Evolutionary conservation across 2,329 filamentous ascomycete species (phyloP).

Genomic region (Fusarium sp.): DNA sequence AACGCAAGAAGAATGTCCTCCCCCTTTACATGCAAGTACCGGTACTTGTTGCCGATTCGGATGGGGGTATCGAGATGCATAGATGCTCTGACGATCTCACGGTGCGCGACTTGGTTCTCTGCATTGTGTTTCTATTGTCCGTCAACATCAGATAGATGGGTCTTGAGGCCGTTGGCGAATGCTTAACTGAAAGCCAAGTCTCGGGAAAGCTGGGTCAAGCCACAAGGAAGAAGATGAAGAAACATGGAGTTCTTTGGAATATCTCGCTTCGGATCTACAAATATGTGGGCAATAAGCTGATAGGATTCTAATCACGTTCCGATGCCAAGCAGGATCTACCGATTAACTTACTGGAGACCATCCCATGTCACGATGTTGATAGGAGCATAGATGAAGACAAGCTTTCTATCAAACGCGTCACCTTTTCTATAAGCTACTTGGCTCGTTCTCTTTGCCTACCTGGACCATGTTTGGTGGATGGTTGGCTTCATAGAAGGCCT

Average conservation of each 20-base stretch:
- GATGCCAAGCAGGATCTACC: conserved; percentile 30
- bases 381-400: neutral
- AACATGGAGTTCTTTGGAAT: neutral
- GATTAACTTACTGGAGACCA: conserved; percentile 18
- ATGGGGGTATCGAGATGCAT: neutral
- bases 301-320: conserved; percentile 14
- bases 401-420: neutral
- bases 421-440: neutral
- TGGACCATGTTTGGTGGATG: neutral
- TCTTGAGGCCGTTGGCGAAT: conserved; percentile 8
- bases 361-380: neutral
- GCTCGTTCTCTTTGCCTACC: neutral
- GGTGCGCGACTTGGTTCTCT: conserved; percentile 5
- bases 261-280: conserved; percentile 23
- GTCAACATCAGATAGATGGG: conserved; percentile 11
- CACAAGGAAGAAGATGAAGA: neutral
- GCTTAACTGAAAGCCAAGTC: conserved; percentile 40
- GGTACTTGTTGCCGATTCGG: conserved; percentile 11
- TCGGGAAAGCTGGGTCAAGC: conserved; percentile 21
- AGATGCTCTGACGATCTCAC: conserved; percentile 1
- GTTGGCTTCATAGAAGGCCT: neutral
- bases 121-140: conserved; percentile 6
- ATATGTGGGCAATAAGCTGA: conserved; percentile 19
- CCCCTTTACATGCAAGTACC: conserved; percentile 24
- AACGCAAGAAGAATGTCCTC: conserved; percentile 8